Conservation (phyloP, 345 rosid species). For the Microcos paniculata region DNA sequence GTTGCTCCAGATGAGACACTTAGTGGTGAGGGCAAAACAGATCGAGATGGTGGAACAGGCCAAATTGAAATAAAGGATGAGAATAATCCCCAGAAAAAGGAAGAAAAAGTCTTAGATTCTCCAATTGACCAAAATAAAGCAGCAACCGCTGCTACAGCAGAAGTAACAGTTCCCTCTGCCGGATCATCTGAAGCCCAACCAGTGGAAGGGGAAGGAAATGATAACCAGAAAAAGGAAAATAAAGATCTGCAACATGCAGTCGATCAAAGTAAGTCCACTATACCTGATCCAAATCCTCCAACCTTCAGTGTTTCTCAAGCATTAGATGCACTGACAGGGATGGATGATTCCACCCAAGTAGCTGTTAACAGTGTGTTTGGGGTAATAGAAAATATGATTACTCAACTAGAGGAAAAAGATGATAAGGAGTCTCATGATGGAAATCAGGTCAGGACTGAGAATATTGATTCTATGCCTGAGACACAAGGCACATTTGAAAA, state of each 20-base stretch:
- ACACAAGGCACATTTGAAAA: conserved; percentile 23
- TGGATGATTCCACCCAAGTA: conserved; percentile 94
- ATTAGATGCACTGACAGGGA: conserved; percentile 81
- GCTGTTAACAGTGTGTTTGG: conserved; percentile 97
- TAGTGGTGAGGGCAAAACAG: conserved; percentile 36
- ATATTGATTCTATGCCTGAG: conserved; percentile 22
- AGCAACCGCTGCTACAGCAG: conserved; percentile 30
- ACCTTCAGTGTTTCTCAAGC: conserved; percentile 70
- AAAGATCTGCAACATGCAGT: conserved; percentile 39
- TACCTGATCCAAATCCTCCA: conserved; percentile 38
- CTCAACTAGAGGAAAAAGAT: conserved; percentile 62
- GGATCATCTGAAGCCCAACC: conserved; percentile 49
- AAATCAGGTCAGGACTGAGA: conserved; percentile 34
- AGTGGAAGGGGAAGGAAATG: conserved; percentile 47
- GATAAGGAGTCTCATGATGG: conserved; percentile 32
- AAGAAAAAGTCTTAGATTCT: conserved; percentile 45
- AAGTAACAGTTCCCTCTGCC: conserved; percentile 36
- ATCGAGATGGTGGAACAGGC: conserved; percentile 36
- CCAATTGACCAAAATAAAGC: conserved; percentile 45
- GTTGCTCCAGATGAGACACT: conserved; percentile 31
- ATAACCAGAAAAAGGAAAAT: conserved; percentile 56
- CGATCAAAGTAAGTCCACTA: conserved; percentile 41
- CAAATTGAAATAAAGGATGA: conserved; percentile 38
- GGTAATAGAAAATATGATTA: conserved; percentile 84
- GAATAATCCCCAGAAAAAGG: conserved; percentile 31